Evolutionary conservation across 225 moss, liverwort and hornwort genomes (phyloP).

Genomic region (Bryum argenteum): DNA sequence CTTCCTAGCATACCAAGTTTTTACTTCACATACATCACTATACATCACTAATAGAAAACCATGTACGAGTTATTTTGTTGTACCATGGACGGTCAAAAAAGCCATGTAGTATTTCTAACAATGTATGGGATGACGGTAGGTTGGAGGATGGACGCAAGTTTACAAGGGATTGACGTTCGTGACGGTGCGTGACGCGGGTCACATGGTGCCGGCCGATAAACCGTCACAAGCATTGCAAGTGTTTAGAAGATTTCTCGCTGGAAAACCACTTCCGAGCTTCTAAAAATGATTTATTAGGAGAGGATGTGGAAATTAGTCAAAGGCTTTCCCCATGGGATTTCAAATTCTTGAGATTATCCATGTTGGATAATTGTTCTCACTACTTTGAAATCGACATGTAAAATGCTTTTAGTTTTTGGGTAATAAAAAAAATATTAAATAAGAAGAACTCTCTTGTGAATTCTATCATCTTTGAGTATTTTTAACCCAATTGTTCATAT

Average conservation of each 20-base stretch:
- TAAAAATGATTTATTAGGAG: conserved; percentile 7
- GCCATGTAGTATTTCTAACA: too few relatives aligned
- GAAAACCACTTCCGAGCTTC: conserved; percentile 72
- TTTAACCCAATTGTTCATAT: too few relatives aligned
- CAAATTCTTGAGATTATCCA: conserved; percentile 35
- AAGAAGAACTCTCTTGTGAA: neutral
- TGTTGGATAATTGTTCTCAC: conserved; percentile 20
- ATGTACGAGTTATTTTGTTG: too few relatives aligned
- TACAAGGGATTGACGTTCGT: conserved; percentile 84
- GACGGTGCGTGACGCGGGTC: conserved; percentile 81
- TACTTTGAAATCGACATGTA: conserved; percentile 38
- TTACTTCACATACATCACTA: too few relatives aligned
- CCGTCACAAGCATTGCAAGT: conserved; percentile 76
- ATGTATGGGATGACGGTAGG: conserved; percentile 44
- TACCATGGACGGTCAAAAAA: too few relatives aligned
- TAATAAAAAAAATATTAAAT: conserved; percentile 18
- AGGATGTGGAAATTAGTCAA: neutral
- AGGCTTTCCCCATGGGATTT: conserved; percentile 31
- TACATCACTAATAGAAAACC: too few relatives aligned
- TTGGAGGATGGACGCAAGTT: conserved; percentile 80
- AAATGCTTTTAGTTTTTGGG: neutral
- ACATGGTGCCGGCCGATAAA: conserved; percentile 79
- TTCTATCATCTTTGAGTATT: neutral
- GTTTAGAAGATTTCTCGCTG: conserved; percentile 69
- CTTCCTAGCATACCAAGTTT: too few relatives aligned